Conservation (phyloP, 2,329 filamentous ascomycete genomes). For the Elsinoe ampelina region DNA sequence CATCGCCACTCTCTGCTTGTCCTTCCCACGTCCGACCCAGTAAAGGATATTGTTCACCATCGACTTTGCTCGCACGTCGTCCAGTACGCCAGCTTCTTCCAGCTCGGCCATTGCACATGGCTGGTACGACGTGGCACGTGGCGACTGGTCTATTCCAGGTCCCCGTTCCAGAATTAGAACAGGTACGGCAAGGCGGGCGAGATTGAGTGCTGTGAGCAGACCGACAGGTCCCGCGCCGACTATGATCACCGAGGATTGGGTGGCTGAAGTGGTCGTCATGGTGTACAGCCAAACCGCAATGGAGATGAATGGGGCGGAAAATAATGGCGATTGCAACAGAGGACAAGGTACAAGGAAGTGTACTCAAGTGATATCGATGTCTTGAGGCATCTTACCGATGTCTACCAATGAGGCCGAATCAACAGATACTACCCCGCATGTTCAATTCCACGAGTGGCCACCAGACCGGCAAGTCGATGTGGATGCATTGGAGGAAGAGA, state of each 20-base stretch:
- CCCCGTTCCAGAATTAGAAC: not conserved
- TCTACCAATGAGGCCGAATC: no score
- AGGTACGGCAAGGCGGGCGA: not conserved
- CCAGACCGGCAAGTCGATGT: no score
- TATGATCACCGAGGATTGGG: not conserved
- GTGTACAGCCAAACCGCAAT: no score
- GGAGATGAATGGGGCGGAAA: no score
- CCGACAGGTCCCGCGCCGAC: not conserved
- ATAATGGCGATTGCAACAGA: no score
- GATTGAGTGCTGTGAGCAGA: not conserved
- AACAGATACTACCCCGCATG: no score
- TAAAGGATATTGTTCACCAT: constrained; percentile 1
- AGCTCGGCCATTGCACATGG: constrained; percentile 9
- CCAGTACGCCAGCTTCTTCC: not conserved
- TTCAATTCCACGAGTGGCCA: no score
- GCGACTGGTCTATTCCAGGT: constrained; percentile 1
- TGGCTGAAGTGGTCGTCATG: no score
- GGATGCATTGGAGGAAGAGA: no score
- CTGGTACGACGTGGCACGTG: constrained; percentile 3
- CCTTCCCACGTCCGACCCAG: not conserved
- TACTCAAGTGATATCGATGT: no score
- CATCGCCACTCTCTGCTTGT: not conserved
- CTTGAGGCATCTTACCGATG: no score
- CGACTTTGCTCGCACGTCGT: not conserved
- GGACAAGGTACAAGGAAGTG: no score